Conservation (phyloP, 2,329 filamentous ascomycete species). For the Bretziella fagacearum region DNA sequence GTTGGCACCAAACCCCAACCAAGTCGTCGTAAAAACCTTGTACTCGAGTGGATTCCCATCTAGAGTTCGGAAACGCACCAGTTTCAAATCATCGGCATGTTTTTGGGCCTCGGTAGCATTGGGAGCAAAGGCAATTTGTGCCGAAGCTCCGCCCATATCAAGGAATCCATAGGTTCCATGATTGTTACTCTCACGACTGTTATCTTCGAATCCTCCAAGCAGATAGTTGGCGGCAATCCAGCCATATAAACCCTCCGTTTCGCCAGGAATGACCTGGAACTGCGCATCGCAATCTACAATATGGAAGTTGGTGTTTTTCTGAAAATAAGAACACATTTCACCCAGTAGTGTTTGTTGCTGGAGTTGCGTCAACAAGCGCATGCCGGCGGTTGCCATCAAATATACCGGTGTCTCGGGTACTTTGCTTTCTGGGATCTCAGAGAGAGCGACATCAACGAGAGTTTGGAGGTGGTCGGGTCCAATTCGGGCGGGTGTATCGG, state of each 20-base stretch:
- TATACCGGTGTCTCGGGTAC: conserved; percentile 80
- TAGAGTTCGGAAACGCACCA: conserved; percentile 69
- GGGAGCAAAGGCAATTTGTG: conserved; percentile 93
- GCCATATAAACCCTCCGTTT: conserved; percentile 89
- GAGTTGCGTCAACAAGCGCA: conserved; percentile 62
- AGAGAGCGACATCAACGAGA: conserved; percentile 66
- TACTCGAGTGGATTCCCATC: conserved; percentile 66
- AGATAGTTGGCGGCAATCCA: conserved; percentile 97
- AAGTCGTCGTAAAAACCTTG: conserved; percentile 85
- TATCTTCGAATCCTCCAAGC: conserved; percentile 69
- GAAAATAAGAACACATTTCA: conserved; percentile 70
- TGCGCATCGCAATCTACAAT: conserved; percentile 81
- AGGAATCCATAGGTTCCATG: conserved; percentile 95
- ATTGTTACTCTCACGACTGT: conserved; percentile 53
- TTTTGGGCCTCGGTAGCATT: conserved; percentile 80
- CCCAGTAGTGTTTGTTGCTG: conserved; percentile 58
- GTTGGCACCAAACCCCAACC: conserved; percentile 95
- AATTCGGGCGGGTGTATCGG: conserved; percentile 55
- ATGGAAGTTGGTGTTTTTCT: conserved; percentile 58
- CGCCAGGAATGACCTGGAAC: conserved; percentile 85
- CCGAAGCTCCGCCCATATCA: conserved; percentile 95
- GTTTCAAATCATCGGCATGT: conserved; percentile 74
- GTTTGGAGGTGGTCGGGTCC: conserved; percentile 66
- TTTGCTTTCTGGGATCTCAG: conserved; percentile 58
- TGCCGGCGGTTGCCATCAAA: conserved; percentile 86